Percentiles rank a stretch among this genome's conserved stretches.
These are phyloP conservation scores for Chrysosporium queenslandicum DNA, from an alignment of 2,329 filamentous ascomycete genomes.

Conservation along the genomic window DNA sequence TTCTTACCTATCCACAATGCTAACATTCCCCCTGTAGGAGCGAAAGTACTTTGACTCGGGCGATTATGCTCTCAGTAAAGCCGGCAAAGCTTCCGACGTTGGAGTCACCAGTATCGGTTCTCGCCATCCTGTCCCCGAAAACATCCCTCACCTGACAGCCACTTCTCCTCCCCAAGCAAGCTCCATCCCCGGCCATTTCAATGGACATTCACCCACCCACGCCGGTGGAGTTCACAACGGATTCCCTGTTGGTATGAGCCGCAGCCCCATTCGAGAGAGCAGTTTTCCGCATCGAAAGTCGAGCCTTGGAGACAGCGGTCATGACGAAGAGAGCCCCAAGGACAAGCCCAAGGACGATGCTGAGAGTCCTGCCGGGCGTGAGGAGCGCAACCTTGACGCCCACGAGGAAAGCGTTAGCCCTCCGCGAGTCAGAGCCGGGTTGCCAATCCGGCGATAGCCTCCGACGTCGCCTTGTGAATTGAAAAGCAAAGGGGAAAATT, in stretches of 20 bases:
- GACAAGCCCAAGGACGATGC: constrained; percentile 33
- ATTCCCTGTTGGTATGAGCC: constrained; percentile 36
- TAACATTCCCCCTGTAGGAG: constrained; percentile 46
- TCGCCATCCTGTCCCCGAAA: constrained; percentile 88
- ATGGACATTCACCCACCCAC: constrained; percentile 26
- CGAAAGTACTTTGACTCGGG: constrained; percentile 98
- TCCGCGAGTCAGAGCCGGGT: constrained; percentile 42
- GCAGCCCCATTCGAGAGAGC: constrained; percentile 82
- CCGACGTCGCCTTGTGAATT: background rate
- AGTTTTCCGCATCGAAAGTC: constrained; percentile 78
- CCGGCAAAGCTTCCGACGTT: constrained; percentile 88
- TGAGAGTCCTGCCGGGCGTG: constrained; percentile 34
- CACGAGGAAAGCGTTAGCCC: constrained; percentile 35
- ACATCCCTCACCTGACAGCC: constrained; percentile 79
- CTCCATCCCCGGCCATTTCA: constrained; percentile 23
- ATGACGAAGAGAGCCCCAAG: constrained; percentile 20
- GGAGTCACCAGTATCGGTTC: constrained; percentile 89
- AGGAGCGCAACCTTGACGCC: constrained; percentile 19
- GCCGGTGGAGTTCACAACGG: constrained; percentile 21
- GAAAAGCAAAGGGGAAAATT: background rate
- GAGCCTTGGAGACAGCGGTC: constrained; percentile 45
- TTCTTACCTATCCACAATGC: background rate
- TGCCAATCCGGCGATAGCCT: constrained; percentile 53
- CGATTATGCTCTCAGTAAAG: constrained; percentile 93
- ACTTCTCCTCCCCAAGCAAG: constrained; percentile 40